Evolutionary conservation across 805 yeast genomes (phyloP), one percentile per base, ranked within the genome.

Genomic region (Yueomyces sinensis): DNA sequence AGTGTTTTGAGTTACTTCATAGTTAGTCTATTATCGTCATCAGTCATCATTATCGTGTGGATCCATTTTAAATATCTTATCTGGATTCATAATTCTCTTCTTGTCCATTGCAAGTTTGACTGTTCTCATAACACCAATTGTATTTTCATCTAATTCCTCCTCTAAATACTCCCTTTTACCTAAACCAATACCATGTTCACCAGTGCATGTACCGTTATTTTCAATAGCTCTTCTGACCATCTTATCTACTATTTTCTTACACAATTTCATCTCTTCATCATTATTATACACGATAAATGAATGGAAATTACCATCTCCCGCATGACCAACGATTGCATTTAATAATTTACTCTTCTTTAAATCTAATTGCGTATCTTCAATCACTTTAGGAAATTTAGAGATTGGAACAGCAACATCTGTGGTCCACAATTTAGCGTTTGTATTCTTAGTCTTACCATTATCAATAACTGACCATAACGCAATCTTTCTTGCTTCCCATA

Each of bases 321-420:
- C 82, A 54, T 82, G 93, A 5, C 89, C 89, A 30, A 81, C 71
- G 22, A 76, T 70, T 1, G 82, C 72, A 32, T 73, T 70, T 27
- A 63, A 47, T 29, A 76, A 53, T 0, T 74, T 73, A 19, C 72
- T 66, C 4, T 54, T 49, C 34, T 66, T 68, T 44, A 81, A 60
- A 37, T 74, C 83, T 4, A 60, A 58, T 52, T 77, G 72, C 2
- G 84, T 73, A 32, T 68, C 74, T 20, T 66, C 62, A 31, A 82
- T 74, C 25, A 79, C 67, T n/a, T 61, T 58, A 3, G 89, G 74
- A 31, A 82, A 63, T 37, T 62, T 62, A 0, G 87, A 77, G 32
- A 82, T 66, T 3, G 93, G 93, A 13, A 82, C 91, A 4, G 87
- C 87, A 4, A 81, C 82, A 58, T 82, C 93, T 0, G 91, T 82